phyloP scores from a whole-genome alignment of 257 asterid genomes.

The Asclepias syriaca region DNA sequence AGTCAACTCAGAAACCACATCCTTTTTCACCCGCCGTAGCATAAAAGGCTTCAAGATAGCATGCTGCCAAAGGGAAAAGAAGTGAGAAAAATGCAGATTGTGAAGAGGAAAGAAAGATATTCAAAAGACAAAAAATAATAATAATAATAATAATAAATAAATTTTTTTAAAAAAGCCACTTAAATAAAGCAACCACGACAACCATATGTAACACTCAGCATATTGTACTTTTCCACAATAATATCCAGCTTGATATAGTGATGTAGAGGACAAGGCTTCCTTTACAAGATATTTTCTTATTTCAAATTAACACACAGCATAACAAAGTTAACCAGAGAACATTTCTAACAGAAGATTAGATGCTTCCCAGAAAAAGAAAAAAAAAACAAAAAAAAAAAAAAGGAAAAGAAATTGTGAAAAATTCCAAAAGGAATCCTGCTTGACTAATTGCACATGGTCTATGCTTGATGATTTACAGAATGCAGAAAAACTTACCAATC shows the following conservation, averaged over 20 bases:
- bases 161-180: not conserved
- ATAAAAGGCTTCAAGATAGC: constrained; percentile 97
- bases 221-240: not conserved
- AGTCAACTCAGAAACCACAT: constrained; percentile 87
- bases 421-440: not conserved
- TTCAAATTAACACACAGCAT: not conserved
- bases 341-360: not conserved
- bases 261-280: not conserved
- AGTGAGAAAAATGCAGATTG: constrained; percentile 15
- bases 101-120: constrained; percentile 8
- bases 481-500: constrained; percentile 66
- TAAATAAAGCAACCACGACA: not conserved
- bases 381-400: not conserved
- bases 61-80: constrained; percentile 49
- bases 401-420: not conserved
- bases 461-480: not conserved
- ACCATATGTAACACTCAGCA: not conserved
- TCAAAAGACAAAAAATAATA: not conserved
- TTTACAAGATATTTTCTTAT: not conserved
- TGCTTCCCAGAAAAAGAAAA: not conserved
- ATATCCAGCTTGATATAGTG: not conserved
- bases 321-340: not conserved
- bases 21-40: constrained; percentile 96
- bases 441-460: not conserved
- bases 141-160: no score